Percentiles rank a stretch among this genome's conserved stretches.
Evolutionary conservation across 1,139 yeast genomes (phyloP).

Genomic region (Yarrowia galli): DNA sequence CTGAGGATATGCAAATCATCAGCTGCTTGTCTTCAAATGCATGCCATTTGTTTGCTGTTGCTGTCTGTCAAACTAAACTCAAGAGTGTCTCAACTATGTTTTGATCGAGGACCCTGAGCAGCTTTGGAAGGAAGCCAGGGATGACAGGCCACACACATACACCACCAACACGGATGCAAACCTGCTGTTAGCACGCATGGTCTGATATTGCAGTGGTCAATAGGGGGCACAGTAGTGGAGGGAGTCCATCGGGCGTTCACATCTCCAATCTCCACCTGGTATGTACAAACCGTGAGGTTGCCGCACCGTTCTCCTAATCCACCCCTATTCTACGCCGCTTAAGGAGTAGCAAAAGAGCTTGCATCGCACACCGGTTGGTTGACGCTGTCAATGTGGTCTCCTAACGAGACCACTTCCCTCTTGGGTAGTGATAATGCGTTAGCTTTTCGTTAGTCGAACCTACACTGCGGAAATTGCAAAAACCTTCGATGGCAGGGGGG

Average conservation of each 20-base stretch:
- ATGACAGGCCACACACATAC: background rate
- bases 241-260: too few relatives aligned
- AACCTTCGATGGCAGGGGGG: constrained; percentile 31
- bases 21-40: constrained; percentile 16
- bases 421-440: constrained; percentile 18
- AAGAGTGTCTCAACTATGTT: constrained; percentile 17
- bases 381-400: background rate
- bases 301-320: too few relatives aligned
- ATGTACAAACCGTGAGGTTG: too few relatives aligned
- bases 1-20: constrained; percentile 12
- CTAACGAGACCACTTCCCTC: background rate
- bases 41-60: constrained; percentile 11
- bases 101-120: constrained; percentile 29
- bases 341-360: background rate
- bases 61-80: constrained; percentile 1
- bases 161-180: background rate
- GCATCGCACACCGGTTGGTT: background rate
- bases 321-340: background rate
- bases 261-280: too few relatives aligned
- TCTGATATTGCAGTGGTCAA: background rate
- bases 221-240: too few relatives aligned
- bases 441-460: constrained; percentile 23
- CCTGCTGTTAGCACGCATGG: background rate
- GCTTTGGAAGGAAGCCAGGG: constrained; percentile 12
- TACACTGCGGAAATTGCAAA: constrained; percentile 27